A percentile compares a stretch with the other conserved stretches of the same genome.
These are phyloP conservation scores for Curvularia spicifera DNA, from an alignment of 2,329 filamentous ascomycete genomes.

Conservation along the genomic window DNA sequence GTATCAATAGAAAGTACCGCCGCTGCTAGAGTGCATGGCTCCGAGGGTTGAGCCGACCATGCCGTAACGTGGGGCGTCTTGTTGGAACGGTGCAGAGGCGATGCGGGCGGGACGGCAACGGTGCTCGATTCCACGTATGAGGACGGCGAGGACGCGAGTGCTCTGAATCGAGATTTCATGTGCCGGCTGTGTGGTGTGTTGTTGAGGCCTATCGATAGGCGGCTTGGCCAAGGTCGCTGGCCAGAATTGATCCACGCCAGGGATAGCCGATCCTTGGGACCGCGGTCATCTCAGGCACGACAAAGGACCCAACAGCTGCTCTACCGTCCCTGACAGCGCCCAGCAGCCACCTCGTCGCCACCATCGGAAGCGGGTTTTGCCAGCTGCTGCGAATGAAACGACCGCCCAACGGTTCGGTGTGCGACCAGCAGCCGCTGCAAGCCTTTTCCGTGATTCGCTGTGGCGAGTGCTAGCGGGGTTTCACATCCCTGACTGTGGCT, in stretches of 20 bases:
- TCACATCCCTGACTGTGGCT: constrained; percentile 29
- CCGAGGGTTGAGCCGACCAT: constrained; percentile 5
- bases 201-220: constrained; percentile 28
- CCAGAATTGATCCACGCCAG: constrained; percentile 36
- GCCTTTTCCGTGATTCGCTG: constrained; percentile 30
- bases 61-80: constrained; percentile 1
- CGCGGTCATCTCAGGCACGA: constrained; percentile 4
- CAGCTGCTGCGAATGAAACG: constrained; percentile 11
- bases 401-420: constrained; percentile 11
- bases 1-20: neutral
- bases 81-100: neutral
- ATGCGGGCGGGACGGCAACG: neutral
- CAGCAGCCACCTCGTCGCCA: neutral
- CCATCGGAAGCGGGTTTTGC: neutral
- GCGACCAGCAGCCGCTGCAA: constrained; percentile 16
- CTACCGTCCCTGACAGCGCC: neutral
- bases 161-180: neutral
- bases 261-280: constrained; percentile 14
- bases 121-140: neutral
- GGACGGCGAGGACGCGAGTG: neutral
- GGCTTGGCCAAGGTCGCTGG: constrained; percentile 11
- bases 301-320: neutral
- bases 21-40: neutral
- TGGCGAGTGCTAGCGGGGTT: constrained; percentile 25
- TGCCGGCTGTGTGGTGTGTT: constrained; percentile 1